These are phyloP conservation scores for Gentiana straminea DNA, from an alignment of 257 asterid species.

Conservation along the genomic window DNA sequence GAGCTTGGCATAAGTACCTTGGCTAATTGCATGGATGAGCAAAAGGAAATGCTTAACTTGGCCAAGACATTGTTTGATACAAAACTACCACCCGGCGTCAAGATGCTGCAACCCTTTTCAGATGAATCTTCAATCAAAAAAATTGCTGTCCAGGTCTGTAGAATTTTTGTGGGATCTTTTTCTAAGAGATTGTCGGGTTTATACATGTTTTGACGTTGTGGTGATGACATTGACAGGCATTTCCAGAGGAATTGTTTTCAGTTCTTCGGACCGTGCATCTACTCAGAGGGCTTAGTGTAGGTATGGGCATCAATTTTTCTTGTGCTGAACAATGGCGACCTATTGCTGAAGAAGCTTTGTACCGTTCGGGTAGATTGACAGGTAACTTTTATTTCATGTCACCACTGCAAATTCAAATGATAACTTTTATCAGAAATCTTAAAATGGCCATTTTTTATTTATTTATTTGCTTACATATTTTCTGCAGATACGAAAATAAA, in stretches of 20 bases:
- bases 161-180: neutral
- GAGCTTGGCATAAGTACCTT: slow-evolving; percentile 81
- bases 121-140: slow-evolving; percentile 87
- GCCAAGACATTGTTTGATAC: slow-evolving; percentile 95
- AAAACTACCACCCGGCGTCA: slow-evolving; percentile 88
- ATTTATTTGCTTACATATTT: neutral
- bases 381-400: slow-evolving; percentile 20
- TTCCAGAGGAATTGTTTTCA: slow-evolving; percentile 94
- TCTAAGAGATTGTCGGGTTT: too few relatives aligned
- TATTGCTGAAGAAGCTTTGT: slow-evolving; percentile 83
- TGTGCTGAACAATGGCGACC: slow-evolving; percentile 98
- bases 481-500: slow-evolving; percentile 39
- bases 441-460: neutral
- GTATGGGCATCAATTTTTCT: slow-evolving; percentile 85
- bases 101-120: slow-evolving; percentile 82
- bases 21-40: slow-evolving; percentile 58
- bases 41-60: slow-evolving; percentile 61
- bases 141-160: slow-evolving; percentile 67
- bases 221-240: slow-evolving; percentile 32
- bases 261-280: slow-evolving; percentile 92
- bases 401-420: neutral
- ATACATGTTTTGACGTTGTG: too few relatives aligned
- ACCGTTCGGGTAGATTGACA: slow-evolving; percentile 58
- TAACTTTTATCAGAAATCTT: neutral
- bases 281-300: slow-evolving; percentile 93